Evolutionary conservation across 2,329 filamentous ascomycete genomes (phyloP).

Genomic region (Ceratocystis variospora): DNA sequence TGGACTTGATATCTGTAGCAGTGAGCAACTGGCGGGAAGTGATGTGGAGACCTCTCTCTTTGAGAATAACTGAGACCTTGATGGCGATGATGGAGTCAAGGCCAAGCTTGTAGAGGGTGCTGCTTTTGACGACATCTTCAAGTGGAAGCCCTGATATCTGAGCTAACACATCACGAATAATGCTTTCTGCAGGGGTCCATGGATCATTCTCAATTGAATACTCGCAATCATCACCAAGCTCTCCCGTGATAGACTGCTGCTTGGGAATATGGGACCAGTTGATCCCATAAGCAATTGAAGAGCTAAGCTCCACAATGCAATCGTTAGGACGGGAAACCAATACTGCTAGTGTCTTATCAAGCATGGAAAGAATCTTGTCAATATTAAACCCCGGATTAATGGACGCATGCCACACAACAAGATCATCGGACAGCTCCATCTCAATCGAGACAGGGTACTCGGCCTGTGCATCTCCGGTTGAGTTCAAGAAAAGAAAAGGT

Average conservation of each 20-base stretch:
- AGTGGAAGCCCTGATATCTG: conserved; percentile 47
- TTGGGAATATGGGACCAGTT: background rate
- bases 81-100: conserved; percentile 88
- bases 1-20: conserved; percentile 47
- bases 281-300: background rate
- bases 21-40: conserved; percentile 58
- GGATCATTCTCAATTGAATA: background rate
- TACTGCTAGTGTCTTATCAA: conserved; percentile 34
- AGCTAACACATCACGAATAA: conserved; percentile 36
- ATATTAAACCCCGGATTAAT: conserved; percentile 46
- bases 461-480: conserved; percentile 36
- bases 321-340: conserved; percentile 19
- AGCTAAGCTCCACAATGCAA: conserved; percentile 33
- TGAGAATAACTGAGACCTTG: conserved; percentile 60
- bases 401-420: conserved; percentile 57
- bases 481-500: background rate
- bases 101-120: conserved; percentile 69
- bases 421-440: conserved; percentile 47
- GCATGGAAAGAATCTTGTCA: conserved; percentile 37
- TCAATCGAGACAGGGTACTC: conserved; percentile 77
- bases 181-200: conserved; percentile 28
- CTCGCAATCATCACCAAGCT: background rate
- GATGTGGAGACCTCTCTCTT: conserved; percentile 46
- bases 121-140: conserved; percentile 42
- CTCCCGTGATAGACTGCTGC: background rate